phyloP scores from a whole-genome alignment of 208 protist species.

The Baffinella frigidus region DNA sequence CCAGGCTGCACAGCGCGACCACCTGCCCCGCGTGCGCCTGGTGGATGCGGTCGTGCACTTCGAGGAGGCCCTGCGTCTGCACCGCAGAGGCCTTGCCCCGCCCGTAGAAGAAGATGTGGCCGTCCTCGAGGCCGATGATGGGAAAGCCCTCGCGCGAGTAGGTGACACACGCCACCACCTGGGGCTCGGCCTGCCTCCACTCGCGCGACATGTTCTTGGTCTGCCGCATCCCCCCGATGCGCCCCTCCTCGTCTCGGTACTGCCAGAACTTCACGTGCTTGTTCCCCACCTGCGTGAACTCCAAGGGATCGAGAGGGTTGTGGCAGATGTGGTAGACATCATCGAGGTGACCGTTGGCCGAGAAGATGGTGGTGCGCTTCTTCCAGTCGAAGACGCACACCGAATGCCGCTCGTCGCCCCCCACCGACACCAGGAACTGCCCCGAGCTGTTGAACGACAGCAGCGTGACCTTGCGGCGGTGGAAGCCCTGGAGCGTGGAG shows the following conservation, averaged over 20 bases:
- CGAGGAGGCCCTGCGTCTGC: background rate
- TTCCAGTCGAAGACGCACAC: slow-evolving; percentile 22
- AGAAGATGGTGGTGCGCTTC: background rate
- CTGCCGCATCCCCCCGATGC: background rate
- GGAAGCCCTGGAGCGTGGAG: slow-evolving; percentile 11
- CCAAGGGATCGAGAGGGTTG: background rate
- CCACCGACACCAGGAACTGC: slow-evolving; percentile 31
- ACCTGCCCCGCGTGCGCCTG: background rate
- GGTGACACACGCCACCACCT: background rate
- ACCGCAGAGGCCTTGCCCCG: background rate
- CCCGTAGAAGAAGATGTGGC: background rate
- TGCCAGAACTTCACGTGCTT: slow-evolving; percentile 55
- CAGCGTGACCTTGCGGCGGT: background rate
- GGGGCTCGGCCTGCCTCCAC: background rate
- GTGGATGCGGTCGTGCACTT: background rate
- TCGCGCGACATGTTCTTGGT: background rate
- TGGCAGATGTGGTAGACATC: background rate
- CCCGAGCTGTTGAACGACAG: background rate
- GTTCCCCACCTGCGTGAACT: slow-evolving; percentile 13
- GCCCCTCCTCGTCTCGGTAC: background rate
- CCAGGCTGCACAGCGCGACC: background rate
- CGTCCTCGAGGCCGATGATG: background rate
- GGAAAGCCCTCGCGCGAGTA: background rate
- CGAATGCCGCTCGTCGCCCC: slow-evolving; percentile 25
- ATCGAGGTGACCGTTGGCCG: background rate